Percentiles rank a stretch among this genome's conserved stretches.
Evolutionary conservation across 1,284 basidiomycete genomes (phyloP).

Genomic region (Tausonia pullulans): DNA sequence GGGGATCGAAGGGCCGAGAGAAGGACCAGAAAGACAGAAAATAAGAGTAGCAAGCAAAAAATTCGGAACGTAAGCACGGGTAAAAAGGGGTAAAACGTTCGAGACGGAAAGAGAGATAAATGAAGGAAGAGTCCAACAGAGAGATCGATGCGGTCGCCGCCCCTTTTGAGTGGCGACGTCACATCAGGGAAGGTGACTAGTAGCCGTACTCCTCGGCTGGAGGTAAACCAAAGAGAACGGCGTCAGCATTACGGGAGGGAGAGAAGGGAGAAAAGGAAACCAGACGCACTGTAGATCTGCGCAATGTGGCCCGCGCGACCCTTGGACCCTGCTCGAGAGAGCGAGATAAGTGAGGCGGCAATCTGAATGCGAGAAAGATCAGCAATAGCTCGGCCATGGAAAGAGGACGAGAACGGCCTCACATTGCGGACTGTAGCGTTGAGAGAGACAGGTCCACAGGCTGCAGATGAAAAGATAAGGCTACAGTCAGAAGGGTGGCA

Average conservation of each 20-base stretch:
- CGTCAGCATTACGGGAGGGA: not conserved
- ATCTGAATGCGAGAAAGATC: not conserved
- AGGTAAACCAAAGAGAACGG: not conserved
- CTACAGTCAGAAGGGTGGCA: not conserved
- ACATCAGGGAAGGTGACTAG: not conserved
- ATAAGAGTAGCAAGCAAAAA: too few species aligned
- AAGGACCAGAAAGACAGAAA: too few species aligned
- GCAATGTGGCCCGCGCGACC: constrained; percentile 8
- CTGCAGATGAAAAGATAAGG: constrained; percentile 28
- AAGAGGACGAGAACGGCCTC: not conserved
- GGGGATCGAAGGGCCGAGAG: too few species aligned
- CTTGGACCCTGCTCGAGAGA: constrained; percentile 1
- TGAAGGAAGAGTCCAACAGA: too few species aligned
- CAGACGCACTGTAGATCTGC: constrained; percentile 13
- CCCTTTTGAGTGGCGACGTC: too few species aligned
- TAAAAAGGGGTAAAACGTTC: too few species aligned
- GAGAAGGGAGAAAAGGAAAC: not conserved
- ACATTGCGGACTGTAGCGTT: constrained; percentile 59
- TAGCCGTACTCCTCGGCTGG: constrained; percentile 15
- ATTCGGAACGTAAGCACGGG: too few species aligned
- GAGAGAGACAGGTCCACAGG: constrained; percentile 63
- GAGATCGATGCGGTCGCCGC: too few species aligned
- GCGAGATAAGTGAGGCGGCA: constrained; percentile 5
- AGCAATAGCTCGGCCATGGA: not conserved
- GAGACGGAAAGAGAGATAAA: too few species aligned